phyloP scores from a whole-genome alignment of 106 monocot species.

The Dioscorea dumetorum region DNA sequence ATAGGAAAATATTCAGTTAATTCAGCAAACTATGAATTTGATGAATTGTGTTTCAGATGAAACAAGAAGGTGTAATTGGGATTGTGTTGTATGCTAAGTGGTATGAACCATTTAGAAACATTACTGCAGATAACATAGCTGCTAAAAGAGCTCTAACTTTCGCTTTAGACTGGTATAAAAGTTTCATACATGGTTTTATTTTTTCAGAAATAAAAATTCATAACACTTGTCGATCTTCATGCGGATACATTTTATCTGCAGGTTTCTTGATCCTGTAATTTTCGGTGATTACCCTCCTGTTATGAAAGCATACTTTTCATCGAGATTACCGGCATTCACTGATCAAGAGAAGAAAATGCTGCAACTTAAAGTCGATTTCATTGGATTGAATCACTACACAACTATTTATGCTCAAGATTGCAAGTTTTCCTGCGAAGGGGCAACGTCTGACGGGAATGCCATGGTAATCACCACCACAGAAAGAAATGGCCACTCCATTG shows the following conservation, averaged over 20 bases:
- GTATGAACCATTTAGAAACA: constrained; percentile 31
- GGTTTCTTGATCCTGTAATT: constrained; percentile 48
- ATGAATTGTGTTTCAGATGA: constrained; percentile 4
- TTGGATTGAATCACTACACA: constrained; percentile 54
- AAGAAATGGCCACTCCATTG: constrained; percentile 22
- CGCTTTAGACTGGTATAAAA: constrained; percentile 27
- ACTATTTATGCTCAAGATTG: constrained; percentile 44
- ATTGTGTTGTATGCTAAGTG: constrained; percentile 24
- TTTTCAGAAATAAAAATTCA: not conserved
- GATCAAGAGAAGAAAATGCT: constrained; percentile 20
- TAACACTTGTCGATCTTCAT: not conserved
- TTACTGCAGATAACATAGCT: constrained; percentile 15
- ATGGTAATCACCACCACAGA: constrained; percentile 9
- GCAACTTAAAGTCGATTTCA: constrained; percentile 41
- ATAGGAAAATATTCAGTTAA: too few relatives aligned
- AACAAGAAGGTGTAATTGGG: constrained; percentile 35
- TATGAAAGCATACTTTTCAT: constrained; percentile 24
- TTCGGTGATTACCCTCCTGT: constrained; percentile 38
- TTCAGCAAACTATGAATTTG: not conserved
- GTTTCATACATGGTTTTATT: not conserved
- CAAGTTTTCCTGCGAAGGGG: constrained; percentile 31
- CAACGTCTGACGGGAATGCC: constrained; percentile 10
- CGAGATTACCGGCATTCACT: constrained; percentile 33
- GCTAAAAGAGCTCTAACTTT: constrained; percentile 26
- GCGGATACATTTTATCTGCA: constrained; percentile 1